Evolutionary conservation across 805 yeast species (phyloP).

Genomic region (Saturnispora bothae): DNA sequence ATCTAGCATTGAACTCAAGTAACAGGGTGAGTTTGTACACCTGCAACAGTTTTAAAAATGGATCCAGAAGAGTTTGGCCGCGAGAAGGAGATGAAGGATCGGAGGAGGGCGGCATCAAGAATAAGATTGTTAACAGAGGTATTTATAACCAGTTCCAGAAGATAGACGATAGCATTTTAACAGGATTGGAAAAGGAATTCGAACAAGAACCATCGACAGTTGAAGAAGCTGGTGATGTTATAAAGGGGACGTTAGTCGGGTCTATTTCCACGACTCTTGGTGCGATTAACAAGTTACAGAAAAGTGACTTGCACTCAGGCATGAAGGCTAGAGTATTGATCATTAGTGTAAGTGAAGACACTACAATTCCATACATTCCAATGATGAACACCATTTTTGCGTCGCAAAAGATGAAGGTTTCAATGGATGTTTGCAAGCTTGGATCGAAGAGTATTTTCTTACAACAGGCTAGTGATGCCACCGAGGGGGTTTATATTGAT

Average conservation of each 20-base stretch:
- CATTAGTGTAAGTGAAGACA: constrained; percentile 60
- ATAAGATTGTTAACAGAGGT: constrained; percentile 35
- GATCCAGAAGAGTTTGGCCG: constrained; percentile 68
- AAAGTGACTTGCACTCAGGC: constrained; percentile 32
- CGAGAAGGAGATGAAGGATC: constrained; percentile 9
- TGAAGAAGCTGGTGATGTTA: not conserved
- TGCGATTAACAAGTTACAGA: constrained; percentile 59
- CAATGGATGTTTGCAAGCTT: constrained; percentile 84
- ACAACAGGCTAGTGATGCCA: constrained; percentile 94
- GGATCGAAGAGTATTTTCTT: constrained; percentile 65
- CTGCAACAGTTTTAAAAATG: constrained; percentile 46
- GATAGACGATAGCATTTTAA: constrained; percentile 64
- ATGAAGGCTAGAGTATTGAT: constrained; percentile 59
- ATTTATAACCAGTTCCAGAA: constrained; percentile 81
- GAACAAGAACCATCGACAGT: constrained; percentile 22
- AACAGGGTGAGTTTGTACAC: constrained; percentile 78
- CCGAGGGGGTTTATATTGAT: constrained; percentile 76
- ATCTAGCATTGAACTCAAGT: constrained; percentile 71
- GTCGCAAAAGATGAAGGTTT: constrained; percentile 83
- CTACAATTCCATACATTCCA: constrained; percentile 75
- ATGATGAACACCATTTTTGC: constrained; percentile 94
- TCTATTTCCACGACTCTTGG: constrained; percentile 77
- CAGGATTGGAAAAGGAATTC: constrained; percentile 42
- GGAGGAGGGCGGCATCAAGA: not conserved
- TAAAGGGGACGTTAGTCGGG: constrained; percentile 50